Evolutionary conservation across 1,284 basidiomycete genomes (phyloP).

Genomic region (Pseudomicrostroma phylloplanum): DNA sequence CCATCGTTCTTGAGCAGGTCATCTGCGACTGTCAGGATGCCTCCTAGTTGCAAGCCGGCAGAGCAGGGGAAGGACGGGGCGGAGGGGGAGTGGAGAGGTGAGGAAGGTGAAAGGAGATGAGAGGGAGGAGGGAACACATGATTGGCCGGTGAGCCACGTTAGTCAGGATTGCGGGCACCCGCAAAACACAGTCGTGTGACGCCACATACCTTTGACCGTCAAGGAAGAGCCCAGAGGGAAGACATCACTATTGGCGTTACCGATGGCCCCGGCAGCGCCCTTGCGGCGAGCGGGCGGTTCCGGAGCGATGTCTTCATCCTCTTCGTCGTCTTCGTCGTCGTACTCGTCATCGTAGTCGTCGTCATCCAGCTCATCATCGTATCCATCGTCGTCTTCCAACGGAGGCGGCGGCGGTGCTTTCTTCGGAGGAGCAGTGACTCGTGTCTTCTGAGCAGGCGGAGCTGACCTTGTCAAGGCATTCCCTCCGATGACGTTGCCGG

Average conservation of each 20-base stretch:
- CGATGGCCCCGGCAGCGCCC: slow-evolving; percentile 16
- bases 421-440: slow-evolving; percentile 11
- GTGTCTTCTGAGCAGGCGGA: slow-evolving; percentile 24
- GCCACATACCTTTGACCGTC: slow-evolving; percentile 69
- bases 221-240: slow-evolving; percentile 72
- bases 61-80: slow-evolving; percentile 13
- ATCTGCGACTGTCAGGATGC: slow-evolving; percentile 97
- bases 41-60: slow-evolving; percentile 56
- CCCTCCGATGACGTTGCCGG: slow-evolving; percentile 74
- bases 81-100: slow-evolving; percentile 10
- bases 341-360: slow-evolving; percentile 56
- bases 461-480: slow-evolving; percentile 52
- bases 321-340: slow-evolving; percentile 56
- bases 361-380: slow-evolving; percentile 42
- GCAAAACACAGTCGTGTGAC: too few species aligned
- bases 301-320: slow-evolving; percentile 35
- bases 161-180: slow-evolving; percentile 6
- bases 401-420: slow-evolving; percentile 12
- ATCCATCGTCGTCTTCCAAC: slow-evolving; percentile 24
- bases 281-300: slow-evolving; percentile 9
- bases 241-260: slow-evolving; percentile 57
- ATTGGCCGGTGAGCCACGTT: slow-evolving; percentile 19
- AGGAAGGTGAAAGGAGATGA: slow-evolving; percentile 17
- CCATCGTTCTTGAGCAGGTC: slow-evolving; percentile 97
- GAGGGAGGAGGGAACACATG: too few species aligned